Conservation (phyloP, 2,329 filamentous ascomycete species). For the Rugonectria rugulosa region DNA sequence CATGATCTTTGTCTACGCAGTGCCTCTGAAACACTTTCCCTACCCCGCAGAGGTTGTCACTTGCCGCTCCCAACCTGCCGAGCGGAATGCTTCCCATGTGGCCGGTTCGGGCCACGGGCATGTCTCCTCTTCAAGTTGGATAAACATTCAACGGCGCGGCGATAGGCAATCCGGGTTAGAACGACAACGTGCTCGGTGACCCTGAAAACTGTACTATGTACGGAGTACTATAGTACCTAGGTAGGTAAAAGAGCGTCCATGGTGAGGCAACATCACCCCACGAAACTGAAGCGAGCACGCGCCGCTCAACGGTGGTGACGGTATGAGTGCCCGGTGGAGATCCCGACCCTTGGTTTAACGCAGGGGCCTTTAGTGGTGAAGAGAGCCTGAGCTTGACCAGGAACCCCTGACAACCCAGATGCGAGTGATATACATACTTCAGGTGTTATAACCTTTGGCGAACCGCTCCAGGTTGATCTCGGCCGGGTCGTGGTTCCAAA, state of each 20-base stretch:
- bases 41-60: constrained; percentile 25
- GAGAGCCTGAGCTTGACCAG: constrained; percentile 25
- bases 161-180: constrained; percentile 13
- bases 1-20: not conserved
- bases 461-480: constrained; percentile 19
- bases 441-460: constrained; percentile 20
- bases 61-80: not conserved
- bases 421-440: constrained; percentile 30
- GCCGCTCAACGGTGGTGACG: constrained; percentile 36
- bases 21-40: constrained; percentile 24
- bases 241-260: constrained; percentile 18
- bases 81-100: constrained; percentile 16
- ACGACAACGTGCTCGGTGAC: constrained; percentile 5
- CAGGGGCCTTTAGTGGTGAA: constrained; percentile 31
- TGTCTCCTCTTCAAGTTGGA: constrained; percentile 19
- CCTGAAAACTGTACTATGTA: constrained; percentile 25
- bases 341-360: constrained; percentile 34
- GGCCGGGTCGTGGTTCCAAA: constrained; percentile 24
- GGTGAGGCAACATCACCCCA: constrained; percentile 39
- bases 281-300: constrained; percentile 39
- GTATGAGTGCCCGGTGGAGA: constrained; percentile 34
- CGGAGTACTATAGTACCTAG: constrained; percentile 15
- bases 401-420: constrained; percentile 28
- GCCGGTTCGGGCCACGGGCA: constrained; percentile 18
- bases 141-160: constrained; percentile 16